Percentiles rank a stretch among this genome's conserved stretches.
These are phyloP conservation scores for Baudoinia panamericana DNA, from an alignment of 495 filamentous ascomycete species.

Conservation along the genomic window DNA sequence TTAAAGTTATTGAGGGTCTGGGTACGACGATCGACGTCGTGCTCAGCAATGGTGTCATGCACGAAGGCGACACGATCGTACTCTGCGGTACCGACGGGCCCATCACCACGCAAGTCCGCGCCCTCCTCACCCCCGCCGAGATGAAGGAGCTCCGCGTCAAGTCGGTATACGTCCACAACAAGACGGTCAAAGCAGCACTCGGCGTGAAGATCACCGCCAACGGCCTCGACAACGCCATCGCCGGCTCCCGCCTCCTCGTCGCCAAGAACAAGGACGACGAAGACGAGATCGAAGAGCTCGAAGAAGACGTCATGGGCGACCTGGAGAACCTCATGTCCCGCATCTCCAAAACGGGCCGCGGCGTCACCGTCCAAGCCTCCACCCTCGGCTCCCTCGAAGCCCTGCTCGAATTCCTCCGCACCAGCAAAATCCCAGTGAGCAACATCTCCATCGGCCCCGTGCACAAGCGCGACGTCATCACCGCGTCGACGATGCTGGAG, in stretches of 20 bases:
- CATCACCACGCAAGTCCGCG: conserved; percentile 89
- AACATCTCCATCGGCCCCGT: conserved; percentile 97
- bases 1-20: conserved; percentile 97
- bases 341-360: conserved; percentile 78
- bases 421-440: conserved; percentile 90
- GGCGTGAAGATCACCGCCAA: conserved; percentile 99
- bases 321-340: conserved; percentile 79
- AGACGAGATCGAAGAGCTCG: conserved; percentile 86
- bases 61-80: conserved; percentile 88
- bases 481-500: conserved; percentile 91
- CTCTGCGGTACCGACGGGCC: conserved; percentile 90
- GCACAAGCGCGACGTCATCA: conserved; percentile 97
- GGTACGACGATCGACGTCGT: conserved; percentile 99
- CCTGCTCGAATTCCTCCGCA: conserved; percentile 84
- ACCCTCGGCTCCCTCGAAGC: conserved; percentile 96
- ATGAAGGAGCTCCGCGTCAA: conserved; percentile 91
- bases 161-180: conserved; percentile 94
- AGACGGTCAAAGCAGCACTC: conserved; percentile 94
- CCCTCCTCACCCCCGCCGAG: conserved; percentile 86
- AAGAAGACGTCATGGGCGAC: conserved; percentile 93
- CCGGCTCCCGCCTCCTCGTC: conserved; percentile 85
- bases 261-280: conserved; percentile 93
- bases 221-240: conserved; percentile 90
- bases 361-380: conserved; percentile 94
- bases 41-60: conserved; percentile 86